Evolutionary conservation across 2,329 filamentous ascomycete species (phyloP), one percentile per base, ranked within the genome.

Genomic region (Fusarium sp.): DNA sequence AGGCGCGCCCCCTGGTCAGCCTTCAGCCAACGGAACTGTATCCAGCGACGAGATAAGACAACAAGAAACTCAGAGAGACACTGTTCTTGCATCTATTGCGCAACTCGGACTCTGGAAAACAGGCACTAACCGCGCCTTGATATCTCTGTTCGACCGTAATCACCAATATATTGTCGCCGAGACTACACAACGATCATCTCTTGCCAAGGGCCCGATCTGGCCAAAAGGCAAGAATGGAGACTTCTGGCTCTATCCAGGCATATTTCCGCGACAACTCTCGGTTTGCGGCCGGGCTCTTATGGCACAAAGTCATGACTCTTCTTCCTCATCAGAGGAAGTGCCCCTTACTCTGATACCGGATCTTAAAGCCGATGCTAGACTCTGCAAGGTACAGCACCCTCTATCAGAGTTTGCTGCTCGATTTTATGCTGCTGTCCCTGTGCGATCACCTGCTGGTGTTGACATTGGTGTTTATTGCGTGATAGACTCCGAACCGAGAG

Each of bases 121-220:
- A 13, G 79, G 83, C 28, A 82, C 80, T 13, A 77, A 81, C 31
- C 82, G 86, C 41, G 80, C 82, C 24, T 67, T 88, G n/a, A 82
- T 89, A 61, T 88, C 87, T 6, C 80, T 89, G 24, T 88, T 89
- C 69, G 87, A 87, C 74, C 80, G 79, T 4, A 80, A 81, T 14
- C 77, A 83, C 62, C 86, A 89, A 68, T 84, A 87, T 62, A 79
- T 89, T 33, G 78, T 89, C 28, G 85, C 87, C 59, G 87, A 89
- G 71, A 85, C 86, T 9, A 86, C 86, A 3, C 58, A 55, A 28
- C 41, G n/a, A 31, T 81, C 81, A 8, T 81, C 80, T 1, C 78
- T 85, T n/a, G 82, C 81, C 1, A 76, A 87, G 13, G 61, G 66
- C 4, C 62, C 78, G 1, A 63, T 59, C n/a, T 57, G 17, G 54